Evolutionary conservation across 352 stramenopile species (phyloP).

Genomic region (Globisporangium okanoganense): DNA sequence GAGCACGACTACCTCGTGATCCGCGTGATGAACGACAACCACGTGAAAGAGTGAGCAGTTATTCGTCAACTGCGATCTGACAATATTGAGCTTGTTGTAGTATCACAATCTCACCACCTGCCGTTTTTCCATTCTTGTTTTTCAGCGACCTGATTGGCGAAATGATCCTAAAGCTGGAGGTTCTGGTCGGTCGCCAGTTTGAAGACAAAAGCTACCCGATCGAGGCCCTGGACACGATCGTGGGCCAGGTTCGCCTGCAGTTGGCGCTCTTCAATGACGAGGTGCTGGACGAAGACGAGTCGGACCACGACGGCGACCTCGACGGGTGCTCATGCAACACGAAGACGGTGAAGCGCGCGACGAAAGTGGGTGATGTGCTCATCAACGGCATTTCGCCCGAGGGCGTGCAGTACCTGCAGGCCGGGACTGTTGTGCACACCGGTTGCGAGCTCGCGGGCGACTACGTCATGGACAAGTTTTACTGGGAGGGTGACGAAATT

Average conservation of each 20-base stretch:
- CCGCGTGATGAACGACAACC: constrained; percentile 81
- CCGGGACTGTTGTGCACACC: constrained; percentile 57
- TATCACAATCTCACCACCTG: too few relatives aligned
- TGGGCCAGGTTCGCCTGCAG: constrained; percentile 68
- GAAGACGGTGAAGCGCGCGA: constrained; percentile 40
- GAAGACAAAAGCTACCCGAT: constrained; percentile 73
- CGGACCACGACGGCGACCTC: constrained; percentile 45
- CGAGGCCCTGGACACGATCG: constrained; percentile 72
- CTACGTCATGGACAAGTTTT: constrained; percentile 78
- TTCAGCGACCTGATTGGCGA: constrained; percentile 69
- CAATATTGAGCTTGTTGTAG: background rate
- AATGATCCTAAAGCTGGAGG: constrained; percentile 59
- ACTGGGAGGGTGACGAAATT: constrained; percentile 48
- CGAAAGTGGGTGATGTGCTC: constrained; percentile 69
- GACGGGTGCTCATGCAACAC: constrained; percentile 55
- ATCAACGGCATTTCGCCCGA: constrained; percentile 71
- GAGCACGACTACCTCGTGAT: constrained; percentile 78
- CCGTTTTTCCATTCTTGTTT: too few relatives aligned
- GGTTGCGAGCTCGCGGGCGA: constrained; percentile 60
- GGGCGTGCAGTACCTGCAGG: constrained; percentile 67
- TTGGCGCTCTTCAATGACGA: constrained; percentile 78
- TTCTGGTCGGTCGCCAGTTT: constrained; percentile 59
- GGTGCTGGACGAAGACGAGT: constrained; percentile 59
- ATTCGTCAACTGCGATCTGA: background rate
- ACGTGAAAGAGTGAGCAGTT: constrained; percentile 50